Evolutionary conservation across 2,329 filamentous ascomycete species (phyloP).

Genomic region (Apiospora aurea): DNA sequence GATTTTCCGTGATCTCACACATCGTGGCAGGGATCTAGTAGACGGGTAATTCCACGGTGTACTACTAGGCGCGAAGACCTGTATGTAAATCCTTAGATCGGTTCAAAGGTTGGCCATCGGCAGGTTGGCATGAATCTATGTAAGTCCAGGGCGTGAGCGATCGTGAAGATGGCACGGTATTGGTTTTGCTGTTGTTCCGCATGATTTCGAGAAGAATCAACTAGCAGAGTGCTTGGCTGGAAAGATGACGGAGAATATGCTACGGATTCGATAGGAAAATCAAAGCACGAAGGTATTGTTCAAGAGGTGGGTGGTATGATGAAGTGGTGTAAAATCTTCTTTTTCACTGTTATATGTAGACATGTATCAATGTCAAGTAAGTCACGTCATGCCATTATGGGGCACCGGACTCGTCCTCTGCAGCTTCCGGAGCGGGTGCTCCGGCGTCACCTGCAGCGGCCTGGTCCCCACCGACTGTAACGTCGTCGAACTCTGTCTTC

Average conservation of each 20-base stretch:
- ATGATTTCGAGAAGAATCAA: not conserved
- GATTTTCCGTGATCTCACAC: no score
- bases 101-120: not conserved
- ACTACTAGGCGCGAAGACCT: not conserved
- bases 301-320: not conserved
- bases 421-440: slow-evolving; percentile 8
- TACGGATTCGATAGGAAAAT: not conserved
- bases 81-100: not conserved
- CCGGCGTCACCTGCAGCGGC: not conserved
- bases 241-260: not conserved
- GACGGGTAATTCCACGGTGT: not conserved
- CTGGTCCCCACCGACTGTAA: slow-evolving; percentile 18
- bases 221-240: not conserved
- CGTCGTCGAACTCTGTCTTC: slow-evolving; percentile 40
- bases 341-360: not conserved
- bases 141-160: not conserved
- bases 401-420: not conserved
- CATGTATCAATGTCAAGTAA: not conserved
- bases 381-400: slow-evolving; percentile 13
- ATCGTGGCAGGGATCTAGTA: not conserved
- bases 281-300: not conserved
- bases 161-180: not conserved
- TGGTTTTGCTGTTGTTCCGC: not conserved
- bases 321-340: not conserved
- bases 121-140: not conserved